Evolutionary conservation across 2,329 filamentous ascomycete species (phyloP).

Genomic region (Aspergillus ruber): DNA sequence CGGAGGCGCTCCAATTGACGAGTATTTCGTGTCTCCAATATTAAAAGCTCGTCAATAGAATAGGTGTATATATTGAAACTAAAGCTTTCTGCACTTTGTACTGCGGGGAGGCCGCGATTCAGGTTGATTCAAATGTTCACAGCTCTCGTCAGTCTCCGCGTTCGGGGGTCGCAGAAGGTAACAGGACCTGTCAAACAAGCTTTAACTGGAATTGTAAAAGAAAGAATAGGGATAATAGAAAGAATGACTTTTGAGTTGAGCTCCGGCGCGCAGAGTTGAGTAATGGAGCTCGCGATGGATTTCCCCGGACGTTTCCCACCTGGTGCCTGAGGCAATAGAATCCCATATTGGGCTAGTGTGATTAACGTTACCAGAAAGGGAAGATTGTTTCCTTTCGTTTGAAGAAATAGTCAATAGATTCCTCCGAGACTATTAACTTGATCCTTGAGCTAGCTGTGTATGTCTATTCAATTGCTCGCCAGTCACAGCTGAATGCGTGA

Average conservation of each 20-base stretch:
- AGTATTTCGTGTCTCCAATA: too few species aligned
- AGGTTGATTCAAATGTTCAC: too few species aligned
- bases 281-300: not conserved
- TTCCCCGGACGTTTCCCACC: conserved; percentile 7
- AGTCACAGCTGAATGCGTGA: too few species aligned
- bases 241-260: not conserved
- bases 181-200: too few species aligned
- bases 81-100: not conserved
- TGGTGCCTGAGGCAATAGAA: conserved; percentile 9
- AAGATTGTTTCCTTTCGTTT: not conserved
- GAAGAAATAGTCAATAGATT: too few species aligned
- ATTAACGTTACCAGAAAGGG: not conserved
- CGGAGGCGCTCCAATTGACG: not conserved
- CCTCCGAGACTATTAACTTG: too few species aligned
- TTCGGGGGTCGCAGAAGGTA: too few species aligned
- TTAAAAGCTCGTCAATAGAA: not conserved
- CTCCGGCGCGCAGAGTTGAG: not conserved
- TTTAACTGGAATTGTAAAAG: too few species aligned
- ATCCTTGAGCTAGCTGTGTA: too few species aligned
- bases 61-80: not conserved
- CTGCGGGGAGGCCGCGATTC: not conserved
- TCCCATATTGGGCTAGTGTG: not conserved
- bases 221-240: not conserved
- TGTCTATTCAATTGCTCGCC: too few species aligned
- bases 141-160: too few species aligned